Evolutionary conservation across 441 rosid genomes (phyloP).

Genomic region (Lepidium campestre): DNA sequence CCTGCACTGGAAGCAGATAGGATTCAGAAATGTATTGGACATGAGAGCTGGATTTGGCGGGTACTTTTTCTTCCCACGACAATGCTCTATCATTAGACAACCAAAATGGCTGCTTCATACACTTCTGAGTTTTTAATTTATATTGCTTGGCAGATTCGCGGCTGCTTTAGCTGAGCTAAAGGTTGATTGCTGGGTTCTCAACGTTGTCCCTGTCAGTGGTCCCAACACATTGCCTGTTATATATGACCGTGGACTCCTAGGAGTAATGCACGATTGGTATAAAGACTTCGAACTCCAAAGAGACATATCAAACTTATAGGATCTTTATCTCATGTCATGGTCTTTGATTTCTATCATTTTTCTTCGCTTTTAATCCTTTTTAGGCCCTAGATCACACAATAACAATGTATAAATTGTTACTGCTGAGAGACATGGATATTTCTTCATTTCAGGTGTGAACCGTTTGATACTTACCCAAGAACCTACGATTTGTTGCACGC

Average conservation of each 20-base stretch:
- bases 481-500: conserved; percentile 88
- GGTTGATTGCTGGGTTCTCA: conserved; percentile 88
- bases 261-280: conserved; percentile 98
- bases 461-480: conserved; percentile 96
- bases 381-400: not conserved
- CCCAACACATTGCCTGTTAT: conserved; percentile 94
- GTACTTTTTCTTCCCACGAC: conserved; percentile 29
- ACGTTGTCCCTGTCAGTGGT: conserved; percentile 84
- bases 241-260: conserved; percentile 92
- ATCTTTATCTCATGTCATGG: not conserved
- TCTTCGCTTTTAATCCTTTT: not conserved
- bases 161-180: conserved; percentile 71
- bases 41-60: conserved; percentile 99
- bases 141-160: conserved; percentile 60
- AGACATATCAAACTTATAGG: not conserved
- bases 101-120: not conserved
- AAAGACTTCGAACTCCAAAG: conserved; percentile 7
- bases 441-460: conserved; percentile 71
- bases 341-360: not conserved
- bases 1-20: conserved; percentile 74
- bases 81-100: not conserved
- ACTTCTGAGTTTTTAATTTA: not conserved
- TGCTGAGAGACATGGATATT: not conserved
- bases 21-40: conserved; percentile 88
- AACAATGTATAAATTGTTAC: not conserved